Percentiles rank a stretch among this genome's conserved stretches.
Conservation (phyloP, 805 yeast species). For the Candida awuae region DNA sequence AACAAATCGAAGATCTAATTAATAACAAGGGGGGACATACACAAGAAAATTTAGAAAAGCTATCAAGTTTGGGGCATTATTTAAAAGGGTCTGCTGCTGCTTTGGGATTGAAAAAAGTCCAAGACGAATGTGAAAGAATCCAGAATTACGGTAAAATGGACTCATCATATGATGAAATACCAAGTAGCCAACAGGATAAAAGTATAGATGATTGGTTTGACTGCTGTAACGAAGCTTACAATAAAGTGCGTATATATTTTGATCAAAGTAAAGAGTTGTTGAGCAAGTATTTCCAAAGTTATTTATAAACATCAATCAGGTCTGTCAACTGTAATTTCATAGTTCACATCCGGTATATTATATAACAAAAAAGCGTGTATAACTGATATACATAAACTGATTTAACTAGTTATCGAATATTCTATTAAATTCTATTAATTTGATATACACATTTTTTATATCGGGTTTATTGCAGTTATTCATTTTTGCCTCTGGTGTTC, state of each 20-base stretch:
- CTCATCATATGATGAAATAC: constrained; percentile 19
- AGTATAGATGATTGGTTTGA: constrained; percentile 28
- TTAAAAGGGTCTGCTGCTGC: constrained; percentile 95
- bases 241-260: constrained; percentile 44
- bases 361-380: too few relatives aligned
- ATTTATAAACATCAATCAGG: too few relatives aligned
- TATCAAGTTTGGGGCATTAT: constrained; percentile 82
- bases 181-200: constrained; percentile 25
- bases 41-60: constrained; percentile 41
- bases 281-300: constrained; percentile 46
- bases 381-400: too few relatives aligned
- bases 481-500: constrained; percentile 13
- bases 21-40: constrained; percentile 12
- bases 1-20: constrained; percentile 56
- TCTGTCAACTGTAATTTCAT: too few relatives aligned
- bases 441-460: too few relatives aligned
- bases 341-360: too few relatives aligned
- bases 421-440: too few relatives aligned
- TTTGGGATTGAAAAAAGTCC: constrained; percentile 73
- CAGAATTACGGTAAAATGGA: constrained; percentile 74
- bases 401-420: too few relatives aligned
- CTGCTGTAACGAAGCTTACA: constrained; percentile 47
- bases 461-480: constrained; percentile 3
- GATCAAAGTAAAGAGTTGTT: constrained; percentile 42
- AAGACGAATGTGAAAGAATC: constrained; percentile 83